Evolutionary conservation across 352 stramenopile species (phyloP).

Genomic region (Globisporangium spiculum): DNA sequence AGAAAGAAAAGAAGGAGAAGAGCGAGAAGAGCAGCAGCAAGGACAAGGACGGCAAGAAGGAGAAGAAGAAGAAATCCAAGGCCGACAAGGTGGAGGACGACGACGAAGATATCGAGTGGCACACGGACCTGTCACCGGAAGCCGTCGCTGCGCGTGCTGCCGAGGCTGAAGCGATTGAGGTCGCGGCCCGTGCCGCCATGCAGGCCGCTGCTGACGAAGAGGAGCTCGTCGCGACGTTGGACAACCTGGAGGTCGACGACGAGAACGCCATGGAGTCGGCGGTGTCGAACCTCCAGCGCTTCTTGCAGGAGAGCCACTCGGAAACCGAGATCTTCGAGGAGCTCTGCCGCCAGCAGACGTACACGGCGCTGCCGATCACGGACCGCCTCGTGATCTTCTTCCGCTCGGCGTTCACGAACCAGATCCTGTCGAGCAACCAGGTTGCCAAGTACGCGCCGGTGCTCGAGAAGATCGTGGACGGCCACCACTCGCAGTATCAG

Average conservation of each 20-base stretch:
- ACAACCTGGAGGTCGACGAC: constrained; percentile 83
- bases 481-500: constrained; percentile 90
- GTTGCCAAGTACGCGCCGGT: constrained; percentile 83
- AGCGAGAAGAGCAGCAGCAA: constrained; percentile 63
- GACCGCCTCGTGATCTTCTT: constrained; percentile 95
- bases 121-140: constrained; percentile 82
- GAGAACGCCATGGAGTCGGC: constrained; percentile 81
- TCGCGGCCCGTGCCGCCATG: constrained; percentile 72
- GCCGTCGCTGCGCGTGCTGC: constrained; percentile 76
- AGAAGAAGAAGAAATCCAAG: constrained; percentile 82
- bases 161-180: constrained; percentile 81
- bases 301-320: constrained; percentile 49
- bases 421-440: constrained; percentile 92
- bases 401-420: constrained; percentile 80
- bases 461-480: constrained; percentile 84
- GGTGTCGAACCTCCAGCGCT: constrained; percentile 64
- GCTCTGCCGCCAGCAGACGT: constrained; percentile 93
- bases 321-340: constrained; percentile 79
- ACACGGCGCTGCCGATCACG: constrained; percentile 86
- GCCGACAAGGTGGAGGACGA: constrained; percentile 37
- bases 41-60: constrained; percentile 79
- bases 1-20: constrained; percentile 78
- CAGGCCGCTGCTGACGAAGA: constrained; percentile 44
- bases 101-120: constrained; percentile 80
- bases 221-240: constrained; percentile 64